phyloP scores from a whole-genome alignment of 2,329 filamentous ascomycete species.

The Fusarium robinianum region DNA sequence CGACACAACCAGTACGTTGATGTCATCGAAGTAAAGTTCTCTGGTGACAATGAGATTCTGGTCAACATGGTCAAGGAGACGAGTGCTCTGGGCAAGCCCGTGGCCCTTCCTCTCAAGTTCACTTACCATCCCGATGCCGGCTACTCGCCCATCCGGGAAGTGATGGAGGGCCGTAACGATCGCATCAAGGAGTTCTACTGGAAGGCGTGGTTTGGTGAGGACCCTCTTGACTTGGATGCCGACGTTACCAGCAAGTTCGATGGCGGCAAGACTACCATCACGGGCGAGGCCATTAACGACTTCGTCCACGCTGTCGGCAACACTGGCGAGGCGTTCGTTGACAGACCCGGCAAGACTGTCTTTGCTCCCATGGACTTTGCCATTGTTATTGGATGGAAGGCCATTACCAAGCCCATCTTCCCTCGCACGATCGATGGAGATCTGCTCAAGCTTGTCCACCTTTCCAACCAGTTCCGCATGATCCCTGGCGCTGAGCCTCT shows the following conservation, averaged over 20 bases:
- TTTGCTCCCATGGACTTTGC: constrained; percentile 99
- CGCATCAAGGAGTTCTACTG: constrained; percentile 99
- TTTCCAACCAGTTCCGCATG: constrained; percentile 99
- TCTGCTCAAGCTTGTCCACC: constrained; percentile 90
- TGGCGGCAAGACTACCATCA: constrained; percentile 85
- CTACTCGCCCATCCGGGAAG: constrained; percentile 95
- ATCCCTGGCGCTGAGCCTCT: constrained; percentile 91
- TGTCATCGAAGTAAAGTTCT: constrained; percentile 82
- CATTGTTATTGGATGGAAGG: constrained; percentile 98
- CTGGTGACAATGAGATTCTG: constrained; percentile 76
- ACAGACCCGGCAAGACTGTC: constrained; percentile 90
- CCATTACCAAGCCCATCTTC: constrained; percentile 99
- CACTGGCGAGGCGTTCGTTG: constrained; percentile 95
- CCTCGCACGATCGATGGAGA: constrained; percentile 95
- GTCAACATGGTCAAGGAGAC: constrained; percentile 93
- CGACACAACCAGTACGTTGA: constrained; percentile 84
- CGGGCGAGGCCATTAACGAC: constrained; percentile 91
- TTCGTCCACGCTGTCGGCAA: constrained; percentile 99
- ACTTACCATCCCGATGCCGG: constrained; percentile 93
- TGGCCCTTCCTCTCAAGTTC: constrained; percentile 85
- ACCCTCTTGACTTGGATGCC: constrained; percentile 80
- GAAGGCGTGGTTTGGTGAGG: constrained; percentile 93
- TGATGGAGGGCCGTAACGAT: constrained; percentile 95
- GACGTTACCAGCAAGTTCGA: constrained; percentile 87
- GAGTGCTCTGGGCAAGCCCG: constrained; percentile 79